These are phyloP conservation scores for Sporobolomyces phaffii DNA, from an alignment of 768 basidiomycete species.

Conservation along the genomic window DNA sequence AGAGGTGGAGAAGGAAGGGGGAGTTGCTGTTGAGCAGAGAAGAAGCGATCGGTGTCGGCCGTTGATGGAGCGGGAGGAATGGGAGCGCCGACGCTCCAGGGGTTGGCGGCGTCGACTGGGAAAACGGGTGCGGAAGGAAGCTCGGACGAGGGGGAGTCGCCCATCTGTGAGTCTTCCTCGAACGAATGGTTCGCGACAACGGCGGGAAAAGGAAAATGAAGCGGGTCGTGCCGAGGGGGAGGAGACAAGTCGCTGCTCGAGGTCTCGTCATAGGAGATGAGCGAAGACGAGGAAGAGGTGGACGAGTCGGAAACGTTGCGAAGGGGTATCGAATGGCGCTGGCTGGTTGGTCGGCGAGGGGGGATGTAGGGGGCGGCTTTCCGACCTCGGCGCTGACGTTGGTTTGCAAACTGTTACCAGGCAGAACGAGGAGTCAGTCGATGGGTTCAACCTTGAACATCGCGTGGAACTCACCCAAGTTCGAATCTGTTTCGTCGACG, in stretches of 20 bases:
- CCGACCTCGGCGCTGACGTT: constrained; percentile 16
- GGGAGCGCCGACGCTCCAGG: too few relatives aligned
- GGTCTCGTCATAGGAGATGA: background rate
- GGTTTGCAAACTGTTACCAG: constrained; percentile 20
- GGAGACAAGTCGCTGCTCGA: background rate
- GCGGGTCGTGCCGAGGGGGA: too few relatives aligned
- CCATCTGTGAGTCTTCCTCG: background rate
- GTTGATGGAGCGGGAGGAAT: background rate
- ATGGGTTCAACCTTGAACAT: background rate
- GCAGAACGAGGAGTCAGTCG: background rate
- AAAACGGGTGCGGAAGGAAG: too few relatives aligned
- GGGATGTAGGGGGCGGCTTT: constrained; percentile 11
- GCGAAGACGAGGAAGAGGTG: constrained; percentile 1
- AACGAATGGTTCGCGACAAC: too few relatives aligned
- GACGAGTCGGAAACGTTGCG: constrained; percentile 27
- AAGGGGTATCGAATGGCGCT: background rate
- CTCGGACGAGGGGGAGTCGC: background rate
- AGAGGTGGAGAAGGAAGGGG: background rate
- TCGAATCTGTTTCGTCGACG: constrained; percentile 7
- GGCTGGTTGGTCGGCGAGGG: background rate
- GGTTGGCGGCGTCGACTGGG: too few relatives aligned
- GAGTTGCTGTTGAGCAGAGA: background rate
- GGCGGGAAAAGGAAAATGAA: too few relatives aligned
- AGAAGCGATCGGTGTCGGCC: background rate
- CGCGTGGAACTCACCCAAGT: constrained; percentile 2